A percentile compares a stretch with the other conserved stretches of the same genome.
These are phyloP conservation scores for Penicillium paneum DNA, from an alignment of 2,329 filamentous ascomycete genomes.

Conservation along the genomic window DNA sequence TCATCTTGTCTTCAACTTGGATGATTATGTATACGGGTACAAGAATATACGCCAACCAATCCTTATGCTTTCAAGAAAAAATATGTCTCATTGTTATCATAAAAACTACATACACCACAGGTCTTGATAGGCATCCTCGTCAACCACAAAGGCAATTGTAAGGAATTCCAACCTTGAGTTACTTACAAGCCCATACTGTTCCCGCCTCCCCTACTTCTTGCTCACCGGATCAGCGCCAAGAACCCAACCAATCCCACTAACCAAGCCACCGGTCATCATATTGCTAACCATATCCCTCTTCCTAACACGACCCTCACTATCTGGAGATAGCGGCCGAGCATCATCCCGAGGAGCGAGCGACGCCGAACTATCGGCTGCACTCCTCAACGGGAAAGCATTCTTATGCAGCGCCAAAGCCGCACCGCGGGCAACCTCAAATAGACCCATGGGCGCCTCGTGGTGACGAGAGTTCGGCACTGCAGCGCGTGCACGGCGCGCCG, in stretches of 20 bases:
- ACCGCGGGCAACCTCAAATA: constrained; percentile 53
- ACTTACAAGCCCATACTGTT: background rate
- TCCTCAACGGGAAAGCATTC: constrained; percentile 45
- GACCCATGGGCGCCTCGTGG: constrained; percentile 51
- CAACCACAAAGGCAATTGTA: background rate
- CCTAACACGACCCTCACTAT: constrained; percentile 38
- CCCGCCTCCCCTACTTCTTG: constrained; percentile 17
- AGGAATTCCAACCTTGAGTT: background rate
- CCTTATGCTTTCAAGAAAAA: background rate
- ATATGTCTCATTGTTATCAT: constrained; percentile 3
- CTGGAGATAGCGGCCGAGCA: constrained; percentile 17
- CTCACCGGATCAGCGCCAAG: constrained; percentile 52
- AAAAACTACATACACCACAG: background rate
- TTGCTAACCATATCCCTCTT: constrained; percentile 59
- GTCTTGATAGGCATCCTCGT: background rate
- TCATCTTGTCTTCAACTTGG: constrained; percentile 3
- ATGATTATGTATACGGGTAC: background rate
- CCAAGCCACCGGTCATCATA: constrained; percentile 61
- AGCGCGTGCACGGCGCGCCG: constrained; percentile 29
- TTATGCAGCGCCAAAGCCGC: constrained; percentile 49
- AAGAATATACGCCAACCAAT: background rate
- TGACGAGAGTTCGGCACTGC: constrained; percentile 25
- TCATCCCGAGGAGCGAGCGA: constrained; percentile 1
- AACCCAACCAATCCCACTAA: constrained; percentile 63
- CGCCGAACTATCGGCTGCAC: constrained; percentile 11